Evolutionary conservation across 2,329 filamentous ascomycete species (phyloP).

Genomic region (Pezicula carpinea): DNA sequence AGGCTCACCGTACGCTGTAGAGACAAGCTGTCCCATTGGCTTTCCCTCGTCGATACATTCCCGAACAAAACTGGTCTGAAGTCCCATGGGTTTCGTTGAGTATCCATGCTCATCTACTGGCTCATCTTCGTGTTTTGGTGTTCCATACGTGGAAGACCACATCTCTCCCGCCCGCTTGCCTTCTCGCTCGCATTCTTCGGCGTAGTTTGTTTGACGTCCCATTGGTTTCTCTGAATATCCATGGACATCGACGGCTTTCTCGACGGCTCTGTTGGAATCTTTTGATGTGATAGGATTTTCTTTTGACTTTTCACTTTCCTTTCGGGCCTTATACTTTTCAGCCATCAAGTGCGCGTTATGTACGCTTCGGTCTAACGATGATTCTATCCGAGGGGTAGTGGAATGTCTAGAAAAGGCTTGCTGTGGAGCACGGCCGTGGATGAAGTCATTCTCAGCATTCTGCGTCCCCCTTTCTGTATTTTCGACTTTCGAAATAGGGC

Average conservation of each 20-base stretch:
- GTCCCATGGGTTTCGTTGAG: too few relatives aligned
- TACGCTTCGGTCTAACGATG: slow-evolving; percentile 24
- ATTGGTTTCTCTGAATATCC: slow-evolving; percentile 41
- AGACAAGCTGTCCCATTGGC: too few relatives aligned
- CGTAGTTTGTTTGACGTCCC: slow-evolving; percentile 43
- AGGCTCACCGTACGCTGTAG: too few relatives aligned
- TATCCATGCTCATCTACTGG: too few relatives aligned
- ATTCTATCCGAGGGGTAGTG: slow-evolving; percentile 21
- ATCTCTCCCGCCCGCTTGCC: too few relatives aligned
- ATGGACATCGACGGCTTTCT: too few relatives aligned
- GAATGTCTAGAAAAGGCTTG: slow-evolving; percentile 17
- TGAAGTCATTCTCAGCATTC: slow-evolving; percentile 20
- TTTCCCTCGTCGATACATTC: too few relatives aligned
- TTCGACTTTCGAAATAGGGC: slow-evolving; percentile 2
- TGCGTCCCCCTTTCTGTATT: slow-evolving; percentile 15
- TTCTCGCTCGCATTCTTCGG: slow-evolving; percentile 32
- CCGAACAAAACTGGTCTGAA: too few relatives aligned
- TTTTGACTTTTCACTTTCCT: not conserved
- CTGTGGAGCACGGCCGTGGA: slow-evolving; percentile 16
- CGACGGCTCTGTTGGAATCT: too few relatives aligned
- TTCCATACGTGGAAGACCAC: too few relatives aligned
- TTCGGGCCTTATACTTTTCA: not conserved
- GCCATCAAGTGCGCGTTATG: not conserved
- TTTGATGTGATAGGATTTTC: too few relatives aligned
- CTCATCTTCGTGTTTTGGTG: too few relatives aligned